phyloP scores from a whole-genome alignment of 2,329 filamentous ascomycete genomes.

The Hypoxylon sp. region DNA sequence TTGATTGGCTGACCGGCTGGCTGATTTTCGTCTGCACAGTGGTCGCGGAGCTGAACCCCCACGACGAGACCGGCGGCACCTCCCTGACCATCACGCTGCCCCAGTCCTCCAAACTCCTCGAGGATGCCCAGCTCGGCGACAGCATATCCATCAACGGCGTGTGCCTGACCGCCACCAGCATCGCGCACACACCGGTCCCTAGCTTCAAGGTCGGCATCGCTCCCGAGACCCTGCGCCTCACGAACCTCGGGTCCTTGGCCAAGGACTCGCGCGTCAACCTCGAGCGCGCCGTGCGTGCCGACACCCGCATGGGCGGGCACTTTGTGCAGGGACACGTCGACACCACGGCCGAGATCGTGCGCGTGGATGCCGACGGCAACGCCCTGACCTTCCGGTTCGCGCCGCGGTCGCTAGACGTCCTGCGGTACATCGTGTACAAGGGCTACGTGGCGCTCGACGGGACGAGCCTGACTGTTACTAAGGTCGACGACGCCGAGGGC shows the following conservation, averaged over 20 bases:
- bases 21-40: slow-evolving; percentile 66
- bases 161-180: slow-evolving; percentile 88
- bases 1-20: slow-evolving; percentile 14
- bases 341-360: slow-evolving; percentile 82
- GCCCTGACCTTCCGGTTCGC: slow-evolving; percentile 87
- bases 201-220: slow-evolving; percentile 93
- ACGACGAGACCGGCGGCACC: slow-evolving; percentile 88
- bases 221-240: slow-evolving; percentile 94
- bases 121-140: slow-evolving; percentile 88
- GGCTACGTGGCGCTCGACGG: slow-evolving; percentile 96
- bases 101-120: slow-evolving; percentile 78
- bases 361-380: slow-evolving; percentile 86
- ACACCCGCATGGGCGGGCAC: slow-evolving; percentile 97
- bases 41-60: slow-evolving; percentile 83
- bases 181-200: slow-evolving; percentile 21
- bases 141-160: slow-evolving; percentile 96
- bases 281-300: slow-evolving; percentile 90
- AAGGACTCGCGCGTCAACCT: slow-evolving; percentile 84
- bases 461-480: slow-evolving; percentile 92
- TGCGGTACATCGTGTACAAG: slow-evolving; percentile 95
- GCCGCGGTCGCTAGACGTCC: slow-evolving; percentile 76
- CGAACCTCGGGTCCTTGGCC: slow-evolving; percentile 86
- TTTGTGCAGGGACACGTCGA: slow-evolving; percentile 99
- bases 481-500: slow-evolving; percentile 81
- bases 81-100: slow-evolving; percentile 86